These are phyloP conservation scores for Aspergillus fructus DNA, from an alignment of 2,329 filamentous ascomycete species.

Conservation along the genomic window DNA sequence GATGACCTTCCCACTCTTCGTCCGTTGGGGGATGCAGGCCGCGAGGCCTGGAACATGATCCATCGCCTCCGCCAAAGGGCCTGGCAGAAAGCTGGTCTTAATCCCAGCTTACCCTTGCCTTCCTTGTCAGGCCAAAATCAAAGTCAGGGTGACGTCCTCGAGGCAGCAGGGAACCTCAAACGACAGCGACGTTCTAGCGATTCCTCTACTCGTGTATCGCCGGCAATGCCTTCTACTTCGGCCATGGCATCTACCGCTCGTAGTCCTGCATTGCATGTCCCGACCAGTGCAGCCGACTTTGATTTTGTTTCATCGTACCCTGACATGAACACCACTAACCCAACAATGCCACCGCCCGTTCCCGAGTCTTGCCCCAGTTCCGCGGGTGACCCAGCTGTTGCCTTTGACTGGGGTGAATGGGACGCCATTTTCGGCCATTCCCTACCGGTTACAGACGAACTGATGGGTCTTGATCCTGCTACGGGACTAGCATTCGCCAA, in stretches of 20 bases:
- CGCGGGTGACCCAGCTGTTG: no score
- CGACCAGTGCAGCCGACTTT: constrained; percentile 41
- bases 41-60: constrained; percentile 51
- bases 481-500: constrained; percentile 35
- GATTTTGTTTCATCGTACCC: constrained; percentile 30
- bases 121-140: constrained; percentile 42
- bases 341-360: no score
- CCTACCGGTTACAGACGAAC: constrained; percentile 42
- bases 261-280: constrained; percentile 24
- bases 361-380: no score
- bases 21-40: constrained; percentile 48
- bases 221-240: constrained; percentile 13
- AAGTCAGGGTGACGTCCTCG: constrained; percentile 31
- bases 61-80: constrained; percentile 47
- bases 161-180: constrained; percentile 8
- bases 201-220: neutral
- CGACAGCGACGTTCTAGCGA: no score
- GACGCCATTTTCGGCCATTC: constrained; percentile 50
- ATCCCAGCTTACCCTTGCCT: constrained; percentile 48
- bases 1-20: constrained; percentile 45
- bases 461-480: constrained; percentile 45
- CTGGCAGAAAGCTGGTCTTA: constrained; percentile 49
- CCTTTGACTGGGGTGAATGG: constrained; percentile 49
- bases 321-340: no score
- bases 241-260: constrained; percentile 27